Percentiles rank a stretch among this genome's conserved stretches.
These are phyloP conservation scores for Inga leiocalycina DNA, from an alignment of 306 rosid species.

Conservation along the genomic window DNA sequence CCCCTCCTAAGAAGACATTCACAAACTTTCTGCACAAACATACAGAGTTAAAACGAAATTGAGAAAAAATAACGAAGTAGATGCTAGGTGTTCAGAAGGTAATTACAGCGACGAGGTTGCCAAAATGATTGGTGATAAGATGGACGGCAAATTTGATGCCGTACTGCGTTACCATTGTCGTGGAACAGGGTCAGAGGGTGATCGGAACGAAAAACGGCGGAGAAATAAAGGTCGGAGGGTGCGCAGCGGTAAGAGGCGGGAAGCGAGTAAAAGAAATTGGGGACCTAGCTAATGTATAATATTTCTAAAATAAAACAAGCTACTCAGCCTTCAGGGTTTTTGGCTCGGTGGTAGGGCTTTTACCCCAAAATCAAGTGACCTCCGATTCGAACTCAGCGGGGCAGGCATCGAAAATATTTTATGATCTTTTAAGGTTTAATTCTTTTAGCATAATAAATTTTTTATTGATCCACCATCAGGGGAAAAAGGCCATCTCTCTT, in stretches of 20 bases:
- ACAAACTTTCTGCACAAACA: slow-evolving; percentile 70
- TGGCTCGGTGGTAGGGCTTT: no score
- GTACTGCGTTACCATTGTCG: slow-evolving; percentile 51
- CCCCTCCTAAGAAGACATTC: slow-evolving; percentile 66
- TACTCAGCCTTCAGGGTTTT: no score
- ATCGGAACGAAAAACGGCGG: not conserved
- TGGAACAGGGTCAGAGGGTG: not conserved
- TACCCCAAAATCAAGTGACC: no score
- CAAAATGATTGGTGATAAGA: slow-evolving; percentile 80
- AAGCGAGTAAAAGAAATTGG: not conserved
- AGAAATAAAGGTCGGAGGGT: not conserved
- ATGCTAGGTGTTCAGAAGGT: not conserved
- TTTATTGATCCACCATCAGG: no score
- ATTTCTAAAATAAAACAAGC: no score
- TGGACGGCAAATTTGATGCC: slow-evolving; percentile 75
- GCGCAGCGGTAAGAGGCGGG: not conserved
- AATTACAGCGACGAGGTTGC: slow-evolving; percentile 72
- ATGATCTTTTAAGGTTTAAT: no score
- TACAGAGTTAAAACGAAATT: not conserved
- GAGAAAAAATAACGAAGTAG: not conserved
- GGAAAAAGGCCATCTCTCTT: no score
- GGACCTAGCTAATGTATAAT: no score
- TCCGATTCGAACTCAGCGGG: no score
- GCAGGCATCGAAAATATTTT: no score
- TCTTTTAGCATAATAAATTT: no score